A percentile compares a stretch with the other conserved stretches of the same genome.
These are phyloP conservation scores for Asclepias syriaca DNA, from an alignment of 257 asterid genomes.

Conservation along the genomic window DNA sequence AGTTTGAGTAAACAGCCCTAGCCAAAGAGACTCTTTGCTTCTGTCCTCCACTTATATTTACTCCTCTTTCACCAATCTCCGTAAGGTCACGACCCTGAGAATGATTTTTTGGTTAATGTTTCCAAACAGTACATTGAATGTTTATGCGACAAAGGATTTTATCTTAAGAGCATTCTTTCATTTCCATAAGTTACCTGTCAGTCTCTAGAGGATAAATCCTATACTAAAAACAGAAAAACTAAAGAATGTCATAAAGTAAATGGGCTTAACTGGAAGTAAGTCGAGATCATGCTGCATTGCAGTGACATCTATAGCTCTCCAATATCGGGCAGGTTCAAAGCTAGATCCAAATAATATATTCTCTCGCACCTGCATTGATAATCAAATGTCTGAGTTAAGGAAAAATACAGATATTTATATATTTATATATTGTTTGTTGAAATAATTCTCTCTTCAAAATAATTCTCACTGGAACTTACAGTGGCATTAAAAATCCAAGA, in stretches of 20 bases:
- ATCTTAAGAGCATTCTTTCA: neutral
- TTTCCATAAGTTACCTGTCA: neutral
- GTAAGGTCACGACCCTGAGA: constrained; percentile 80
- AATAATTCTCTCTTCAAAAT: neutral
- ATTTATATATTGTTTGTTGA: neutral
- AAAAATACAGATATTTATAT: neutral
- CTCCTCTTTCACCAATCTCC: constrained; percentile 96
- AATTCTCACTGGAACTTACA: constrained; percentile 36
- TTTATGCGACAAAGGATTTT: neutral
- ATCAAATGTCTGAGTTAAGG: neutral
- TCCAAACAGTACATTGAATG: neutral
- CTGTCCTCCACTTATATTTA: constrained; percentile 92
- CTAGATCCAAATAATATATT: constrained; percentile 83
- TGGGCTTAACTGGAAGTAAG: constrained; percentile 54
- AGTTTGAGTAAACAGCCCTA: constrained; percentile 78
- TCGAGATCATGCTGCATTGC: constrained; percentile 87
- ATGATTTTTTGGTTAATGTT: neutral
- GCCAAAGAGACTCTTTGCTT: constrained; percentile 96
- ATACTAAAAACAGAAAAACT: constrained; percentile 6
- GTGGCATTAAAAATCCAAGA: constrained; percentile 96
- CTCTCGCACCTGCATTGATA: constrained; percentile 64
- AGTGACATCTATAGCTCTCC: constrained; percentile 69
- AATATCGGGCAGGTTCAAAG: constrained; percentile 57
- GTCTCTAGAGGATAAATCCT: constrained; percentile 5
- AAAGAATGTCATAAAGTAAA: neutral